Percentiles rank a stretch among this genome's conserved stretches.
Evolutionary conservation across 495 filamentous ascomycete genomes (phyloP).

Genomic region (Trichoderma reesei): DNA sequence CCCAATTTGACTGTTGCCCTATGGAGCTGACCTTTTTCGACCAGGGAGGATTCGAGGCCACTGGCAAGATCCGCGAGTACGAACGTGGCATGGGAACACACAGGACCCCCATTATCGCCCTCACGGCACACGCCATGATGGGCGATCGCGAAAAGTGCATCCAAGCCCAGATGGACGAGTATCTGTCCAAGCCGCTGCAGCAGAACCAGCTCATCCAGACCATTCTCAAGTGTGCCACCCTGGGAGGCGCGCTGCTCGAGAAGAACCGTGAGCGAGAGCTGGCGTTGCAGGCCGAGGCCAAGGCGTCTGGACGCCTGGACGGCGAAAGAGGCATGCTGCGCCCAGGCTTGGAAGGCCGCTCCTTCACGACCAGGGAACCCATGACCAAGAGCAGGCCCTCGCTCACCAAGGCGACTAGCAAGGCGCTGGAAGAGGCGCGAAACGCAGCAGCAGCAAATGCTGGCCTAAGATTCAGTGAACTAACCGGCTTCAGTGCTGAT

Average conservation of each 20-base stretch:
- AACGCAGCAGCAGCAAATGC: neutral
- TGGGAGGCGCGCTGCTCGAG: slow-evolving; percentile 81
- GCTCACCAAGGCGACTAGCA: neutral
- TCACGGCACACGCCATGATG: slow-evolving; percentile 98
- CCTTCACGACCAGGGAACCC: slow-evolving; percentile 13
- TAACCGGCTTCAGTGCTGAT: neutral
- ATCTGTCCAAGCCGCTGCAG: slow-evolving; percentile 94
- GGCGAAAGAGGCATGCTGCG: slow-evolving; percentile 20
- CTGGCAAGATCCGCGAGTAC: slow-evolving; percentile 91
- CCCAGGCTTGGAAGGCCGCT: slow-evolving; percentile 22
- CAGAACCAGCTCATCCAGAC: slow-evolving; percentile 98
- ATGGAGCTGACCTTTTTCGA: slow-evolving; percentile 18
- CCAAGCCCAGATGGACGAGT: slow-evolving; percentile 98
- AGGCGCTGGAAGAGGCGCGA: neutral
- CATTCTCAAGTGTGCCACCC: slow-evolving; percentile 88
- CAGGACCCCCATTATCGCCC: slow-evolving; percentile 89
- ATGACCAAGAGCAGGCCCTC: neutral
- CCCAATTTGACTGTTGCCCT: slow-evolving; percentile 10
- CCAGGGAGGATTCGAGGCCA: slow-evolving; percentile 93
- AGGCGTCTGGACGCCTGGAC: slow-evolving; percentile 15
- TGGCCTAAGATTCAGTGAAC: neutral
- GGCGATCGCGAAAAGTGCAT: slow-evolving; percentile 98
- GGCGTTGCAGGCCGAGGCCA: slow-evolving; percentile 26
- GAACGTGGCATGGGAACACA: slow-evolving; percentile 68
- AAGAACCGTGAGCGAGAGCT: slow-evolving; percentile 43